Percentiles rank a stretch among this genome's conserved stretches.
Conservation (phyloP, 179 eudicot genomes). For the Heliamphora pulchella region DNA sequence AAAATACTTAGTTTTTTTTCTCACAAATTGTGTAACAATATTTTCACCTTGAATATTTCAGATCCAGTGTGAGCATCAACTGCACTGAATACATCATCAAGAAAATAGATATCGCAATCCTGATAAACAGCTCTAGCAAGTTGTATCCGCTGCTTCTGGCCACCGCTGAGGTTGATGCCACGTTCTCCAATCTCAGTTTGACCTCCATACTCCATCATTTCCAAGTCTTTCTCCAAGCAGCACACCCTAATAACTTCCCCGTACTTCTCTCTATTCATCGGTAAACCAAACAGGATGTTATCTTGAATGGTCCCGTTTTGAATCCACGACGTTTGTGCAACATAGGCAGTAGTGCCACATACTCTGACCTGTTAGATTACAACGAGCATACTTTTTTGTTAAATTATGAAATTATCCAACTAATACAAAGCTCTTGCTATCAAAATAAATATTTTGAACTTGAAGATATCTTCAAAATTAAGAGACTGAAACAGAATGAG, state of each 20-base stretch:
- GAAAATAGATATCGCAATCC: neutral
- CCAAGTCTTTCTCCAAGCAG: neutral
- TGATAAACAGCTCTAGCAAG: neutral
- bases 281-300: neutral
- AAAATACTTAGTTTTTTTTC: neutral
- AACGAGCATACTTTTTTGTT: neutral
- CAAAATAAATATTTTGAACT: neutral
- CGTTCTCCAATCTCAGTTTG: neutral
- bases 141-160: neutral
- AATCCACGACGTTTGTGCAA: neutral
- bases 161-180: neutral
- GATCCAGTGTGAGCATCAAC: conserved; percentile 36
- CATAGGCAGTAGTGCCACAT: neutral
- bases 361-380: neutral
- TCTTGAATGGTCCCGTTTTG: neutral
- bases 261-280: neutral
- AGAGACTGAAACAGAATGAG: neutral
- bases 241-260: neutral
- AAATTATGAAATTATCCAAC: conserved; percentile 2
- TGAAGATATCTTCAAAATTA: neutral
- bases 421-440: neutral
- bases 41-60: conserved; percentile 72
- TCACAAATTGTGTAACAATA: neutral
- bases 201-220: neutral
- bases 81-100: neutral